A percentile compares a stretch with the other conserved stretches of the same genome.
Evolutionary conservation across 192 early-diverging fungal genomes (phyloP).

Genomic region (Coemansia sp.): DNA sequence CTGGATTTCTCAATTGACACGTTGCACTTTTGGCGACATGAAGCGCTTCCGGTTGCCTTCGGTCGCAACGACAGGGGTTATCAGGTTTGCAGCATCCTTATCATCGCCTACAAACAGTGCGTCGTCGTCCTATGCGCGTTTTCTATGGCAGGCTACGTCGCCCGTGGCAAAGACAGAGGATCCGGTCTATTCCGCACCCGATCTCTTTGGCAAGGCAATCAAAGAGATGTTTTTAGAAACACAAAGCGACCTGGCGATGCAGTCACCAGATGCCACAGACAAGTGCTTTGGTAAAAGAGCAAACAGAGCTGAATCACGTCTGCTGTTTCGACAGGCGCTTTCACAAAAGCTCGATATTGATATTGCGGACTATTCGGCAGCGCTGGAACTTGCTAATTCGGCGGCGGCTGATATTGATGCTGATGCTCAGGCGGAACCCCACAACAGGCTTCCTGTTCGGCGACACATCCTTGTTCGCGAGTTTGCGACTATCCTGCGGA

Average conservation of each 20-base stretch:
- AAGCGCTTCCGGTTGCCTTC: not conserved
- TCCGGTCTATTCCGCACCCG: not conserved
- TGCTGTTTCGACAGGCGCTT: constrained; percentile 13
- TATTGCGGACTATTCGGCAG: constrained; percentile 6
- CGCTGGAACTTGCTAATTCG: not conserved
- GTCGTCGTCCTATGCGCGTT: not conserved
- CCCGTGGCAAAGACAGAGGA: constrained; percentile 3
- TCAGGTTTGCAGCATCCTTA: not conserved
- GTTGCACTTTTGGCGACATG: not conserved
- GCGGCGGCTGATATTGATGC: not conserved
- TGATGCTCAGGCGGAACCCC: not conserved
- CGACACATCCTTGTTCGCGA: constrained; percentile 41
- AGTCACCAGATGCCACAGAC: not conserved
- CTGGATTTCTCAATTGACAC: not conserved
- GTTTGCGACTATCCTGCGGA: constrained; percentile 18
- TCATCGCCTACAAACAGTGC: not conserved
- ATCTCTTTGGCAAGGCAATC: constrained; percentile 1
- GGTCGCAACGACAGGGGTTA: not conserved
- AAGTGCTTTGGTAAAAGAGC: constrained; percentile 7
- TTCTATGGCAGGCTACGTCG: not conserved
- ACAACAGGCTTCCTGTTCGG: not conserved
- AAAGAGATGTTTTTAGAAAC: constrained; percentile 6
- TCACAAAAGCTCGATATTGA: constrained; percentile 10
- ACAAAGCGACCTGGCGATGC: not conserved
- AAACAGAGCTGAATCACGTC: constrained; percentile 9